Conservation (phyloP, 129 eudicot species). For the Kitagawia praeruptora region DNA sequence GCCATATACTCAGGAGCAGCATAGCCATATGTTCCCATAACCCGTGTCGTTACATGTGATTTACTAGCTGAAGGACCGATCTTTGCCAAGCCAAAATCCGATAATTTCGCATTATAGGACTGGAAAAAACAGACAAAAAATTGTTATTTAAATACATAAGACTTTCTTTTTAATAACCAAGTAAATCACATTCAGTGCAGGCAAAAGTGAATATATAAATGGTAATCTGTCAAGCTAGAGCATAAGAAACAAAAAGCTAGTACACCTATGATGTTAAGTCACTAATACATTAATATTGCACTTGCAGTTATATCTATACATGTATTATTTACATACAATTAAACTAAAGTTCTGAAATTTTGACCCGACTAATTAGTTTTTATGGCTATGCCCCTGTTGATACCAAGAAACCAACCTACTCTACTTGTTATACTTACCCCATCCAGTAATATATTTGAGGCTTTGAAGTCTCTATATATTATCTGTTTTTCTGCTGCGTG, state of each 20-base stretch:
- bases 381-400: background rate
- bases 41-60: conserved; percentile 62
- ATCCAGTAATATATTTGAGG: conserved; percentile 81
- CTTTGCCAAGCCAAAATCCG: conserved; percentile 69
- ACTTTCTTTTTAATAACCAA: background rate
- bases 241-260: background rate
- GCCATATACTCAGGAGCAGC: conserved; percentile 77
- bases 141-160: background rate
- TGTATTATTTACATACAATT: background rate
- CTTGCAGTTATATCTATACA: background rate
- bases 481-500: conserved; percentile 64
- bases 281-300: background rate
- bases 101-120: conserved; percentile 63
- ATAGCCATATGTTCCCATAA: conserved; percentile 71
- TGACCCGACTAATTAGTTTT: background rate
- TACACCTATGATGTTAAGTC: background rate
- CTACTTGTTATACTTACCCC: conserved; percentile 39
- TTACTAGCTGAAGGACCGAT: conserved; percentile 51
- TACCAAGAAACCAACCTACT: background rate
- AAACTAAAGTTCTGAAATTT: background rate
- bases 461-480: conserved; percentile 84
- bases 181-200: background rate
- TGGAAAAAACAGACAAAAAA: conserved; percentile 7
- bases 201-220: background rate
- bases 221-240: background rate